Evolutionary conservation across 352 stramenopile species (phyloP).

Genomic region (Peronospora destructor): DNA sequence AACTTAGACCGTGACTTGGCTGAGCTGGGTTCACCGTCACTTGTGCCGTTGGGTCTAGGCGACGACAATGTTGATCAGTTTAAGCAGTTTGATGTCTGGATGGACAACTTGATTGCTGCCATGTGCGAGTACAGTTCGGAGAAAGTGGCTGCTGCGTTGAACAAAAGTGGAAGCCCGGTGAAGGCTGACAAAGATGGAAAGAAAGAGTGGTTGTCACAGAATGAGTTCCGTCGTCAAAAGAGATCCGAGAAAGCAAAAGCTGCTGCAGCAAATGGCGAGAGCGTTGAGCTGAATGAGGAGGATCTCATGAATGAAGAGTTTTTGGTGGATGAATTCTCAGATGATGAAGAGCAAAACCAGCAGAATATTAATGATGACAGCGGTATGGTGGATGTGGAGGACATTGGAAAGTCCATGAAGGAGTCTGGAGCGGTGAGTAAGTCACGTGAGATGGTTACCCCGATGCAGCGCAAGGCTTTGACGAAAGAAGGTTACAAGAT

Average conservation of each 20-base stretch:
- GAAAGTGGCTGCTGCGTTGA: conserved; percentile 15
- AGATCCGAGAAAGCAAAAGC: conserved; percentile 58
- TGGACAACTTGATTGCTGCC: conserved; percentile 65
- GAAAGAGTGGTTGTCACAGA: conserved; percentile 68
- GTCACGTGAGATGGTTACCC: conserved; percentile 92
- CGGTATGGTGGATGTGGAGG: conserved; percentile 79
- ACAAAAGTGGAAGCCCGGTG: conserved; percentile 9
- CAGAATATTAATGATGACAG: conserved; percentile 29
- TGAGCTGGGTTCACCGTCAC: conserved; percentile 51
- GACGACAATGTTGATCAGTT: conserved; percentile 84
- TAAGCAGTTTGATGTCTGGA: conserved; percentile 76
- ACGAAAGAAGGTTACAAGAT: conserved; percentile 99
- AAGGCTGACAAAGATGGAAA: conserved; percentile 19
- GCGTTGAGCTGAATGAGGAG: conserved; percentile 68
- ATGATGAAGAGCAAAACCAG: conserved; percentile 48
- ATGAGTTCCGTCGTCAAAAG: conserved; percentile 81
- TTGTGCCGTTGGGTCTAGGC: conserved; percentile 56
- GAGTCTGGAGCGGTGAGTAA: conserved; percentile 62
- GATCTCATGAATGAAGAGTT: conserved; percentile 84
- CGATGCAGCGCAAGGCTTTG: conserved; percentile 88
- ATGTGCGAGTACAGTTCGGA: conserved; percentile 73
- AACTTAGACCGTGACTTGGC: conserved; percentile 54
- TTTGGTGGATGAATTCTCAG: conserved; percentile 60
- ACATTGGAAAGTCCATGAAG: conserved; percentile 84
- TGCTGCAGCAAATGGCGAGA: conserved; percentile 44